Evolutionary conservation across 176 grass and related monocot genomes (phyloP).

Genomic region (Triticum turgidum): DNA sequence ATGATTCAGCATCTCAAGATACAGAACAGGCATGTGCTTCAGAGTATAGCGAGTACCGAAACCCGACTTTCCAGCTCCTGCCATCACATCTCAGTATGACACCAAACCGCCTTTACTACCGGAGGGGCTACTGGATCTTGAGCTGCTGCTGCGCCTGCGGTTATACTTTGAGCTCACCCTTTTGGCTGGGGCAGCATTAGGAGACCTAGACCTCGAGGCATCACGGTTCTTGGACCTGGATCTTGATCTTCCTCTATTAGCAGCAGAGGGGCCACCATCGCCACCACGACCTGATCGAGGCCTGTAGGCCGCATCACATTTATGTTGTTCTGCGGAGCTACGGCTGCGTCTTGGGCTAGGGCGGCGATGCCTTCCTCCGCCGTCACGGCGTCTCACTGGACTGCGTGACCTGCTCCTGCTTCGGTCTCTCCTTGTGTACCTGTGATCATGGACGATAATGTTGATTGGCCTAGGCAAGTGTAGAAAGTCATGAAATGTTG

Average conservation of each 20-base stretch:
- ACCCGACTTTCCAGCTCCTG: conserved; percentile 1
- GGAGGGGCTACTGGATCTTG: conserved; percentile 66
- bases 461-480: conserved; percentile 1
- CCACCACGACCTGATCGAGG: conserved; percentile 38
- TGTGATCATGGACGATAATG: conserved; percentile 15
- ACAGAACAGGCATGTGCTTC: neutral
- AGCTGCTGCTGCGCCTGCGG: conserved; percentile 55
- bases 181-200: conserved; percentile 36
- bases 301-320: conserved; percentile 14
- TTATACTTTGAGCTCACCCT: conserved; percentile 44
- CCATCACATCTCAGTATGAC: conserved; percentile 47
- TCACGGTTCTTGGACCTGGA: conserved; percentile 42
- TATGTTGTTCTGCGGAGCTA: conserved; percentile 27
- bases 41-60: neutral
- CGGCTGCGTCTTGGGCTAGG: conserved; percentile 52
- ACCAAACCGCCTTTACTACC: conserved; percentile 66
- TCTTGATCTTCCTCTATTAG: conserved; percentile 49
- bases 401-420: conserved; percentile 62
- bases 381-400: conserved; percentile 32
- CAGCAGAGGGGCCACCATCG: conserved; percentile 9
- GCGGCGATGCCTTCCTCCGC: conserved; percentile 32
- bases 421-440: conserved; percentile 53
- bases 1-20: neutral
- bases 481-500: neutral
- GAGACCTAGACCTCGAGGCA: conserved; percentile 36